phyloP scores from a whole-genome alignment of 208 protist genomes.

The Porcisia hertigi region DNA sequence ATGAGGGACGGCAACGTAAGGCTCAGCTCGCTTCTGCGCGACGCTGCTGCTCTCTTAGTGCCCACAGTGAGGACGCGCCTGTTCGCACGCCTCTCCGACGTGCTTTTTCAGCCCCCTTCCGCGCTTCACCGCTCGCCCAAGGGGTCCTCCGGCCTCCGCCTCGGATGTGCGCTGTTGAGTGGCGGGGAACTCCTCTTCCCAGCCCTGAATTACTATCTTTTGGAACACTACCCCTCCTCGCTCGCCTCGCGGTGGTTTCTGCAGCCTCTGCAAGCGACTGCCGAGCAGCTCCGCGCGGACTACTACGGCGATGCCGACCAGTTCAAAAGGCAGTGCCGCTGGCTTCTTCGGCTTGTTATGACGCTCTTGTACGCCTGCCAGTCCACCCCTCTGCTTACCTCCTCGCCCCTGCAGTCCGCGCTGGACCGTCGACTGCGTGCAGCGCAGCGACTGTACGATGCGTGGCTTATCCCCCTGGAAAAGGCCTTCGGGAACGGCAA shows the following conservation, averaged over 20 bases:
- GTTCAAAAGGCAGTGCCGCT: constrained; percentile 24
- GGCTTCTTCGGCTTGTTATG: constrained; percentile 21
- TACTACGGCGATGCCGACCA: constrained; percentile 16
- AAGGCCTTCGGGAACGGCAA: constrained; percentile 25
- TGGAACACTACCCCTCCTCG: constrained; percentile 17
- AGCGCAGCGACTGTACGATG: constrained; percentile 22
- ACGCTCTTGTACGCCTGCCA: constrained; percentile 19
- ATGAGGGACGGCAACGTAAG: constrained; percentile 5
- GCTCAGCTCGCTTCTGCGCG: constrained; percentile 11
- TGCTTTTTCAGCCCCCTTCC: constrained; percentile 8
- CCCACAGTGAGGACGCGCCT: constrained; percentile 2
- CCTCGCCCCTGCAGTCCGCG: constrained; percentile 25
- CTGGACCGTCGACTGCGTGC: constrained; percentile 45
- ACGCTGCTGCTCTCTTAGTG: constrained; percentile 4
- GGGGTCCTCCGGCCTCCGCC: neutral
- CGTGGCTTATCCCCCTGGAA: constrained; percentile 29
- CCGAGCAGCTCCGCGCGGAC: constrained; percentile 21
- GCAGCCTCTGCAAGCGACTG: constrained; percentile 19
- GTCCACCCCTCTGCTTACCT: neutral
- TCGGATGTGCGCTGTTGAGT: constrained; percentile 15
- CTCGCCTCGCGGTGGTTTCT: constrained; percentile 24
- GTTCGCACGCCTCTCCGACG: constrained; percentile 8
- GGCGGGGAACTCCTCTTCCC: constrained; percentile 24
- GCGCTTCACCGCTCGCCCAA: too few relatives aligned
- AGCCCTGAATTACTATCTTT: constrained; percentile 4